Conservation (phyloP, 768 basidiomycete genomes). For the Suillus variegatus region DNA sequence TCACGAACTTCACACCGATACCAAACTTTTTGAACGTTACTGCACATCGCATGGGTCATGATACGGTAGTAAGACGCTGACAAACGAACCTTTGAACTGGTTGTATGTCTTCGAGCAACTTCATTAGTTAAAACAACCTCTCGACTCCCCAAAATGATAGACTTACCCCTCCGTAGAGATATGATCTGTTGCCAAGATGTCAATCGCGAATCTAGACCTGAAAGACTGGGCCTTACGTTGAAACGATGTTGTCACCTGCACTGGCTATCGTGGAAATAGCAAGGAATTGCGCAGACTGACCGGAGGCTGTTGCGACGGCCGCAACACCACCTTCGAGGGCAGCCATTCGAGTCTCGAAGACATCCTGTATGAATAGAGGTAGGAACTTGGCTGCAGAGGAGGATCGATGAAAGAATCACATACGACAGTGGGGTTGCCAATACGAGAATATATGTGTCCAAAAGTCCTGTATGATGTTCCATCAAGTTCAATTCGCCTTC, state of each 20-base stretch:
- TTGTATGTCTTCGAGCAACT: constrained; percentile 50
- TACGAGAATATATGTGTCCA: constrained; percentile 56
- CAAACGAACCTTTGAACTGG: constrained; percentile 55
- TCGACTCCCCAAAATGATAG: background rate
- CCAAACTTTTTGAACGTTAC: constrained; percentile 57
- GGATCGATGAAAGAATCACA: constrained; percentile 19
- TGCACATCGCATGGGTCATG: constrained; percentile 17
- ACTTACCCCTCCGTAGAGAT: constrained; percentile 60
- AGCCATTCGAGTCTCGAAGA: constrained; percentile 66
- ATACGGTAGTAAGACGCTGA: background rate
- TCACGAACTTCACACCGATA: constrained; percentile 56
- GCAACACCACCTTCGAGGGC: constrained; percentile 65
- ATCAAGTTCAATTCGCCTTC: background rate
- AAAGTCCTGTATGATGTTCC: constrained; percentile 29
- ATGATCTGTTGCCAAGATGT: constrained; percentile 35
- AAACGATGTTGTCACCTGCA: constrained; percentile 66
- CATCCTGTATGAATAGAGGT: constrained; percentile 40
- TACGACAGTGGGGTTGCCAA: constrained; percentile 58
- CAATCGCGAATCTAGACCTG: background rate
- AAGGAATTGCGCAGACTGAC: constrained; percentile 65
- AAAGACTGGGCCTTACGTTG: constrained; percentile 40
- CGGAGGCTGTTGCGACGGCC: constrained; percentile 57
- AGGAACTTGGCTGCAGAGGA: background rate
- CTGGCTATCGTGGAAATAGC: constrained; percentile 52
- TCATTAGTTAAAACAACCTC: background rate